A percentile compares a stretch with the other conserved stretches of the same genome.
phyloP scores from a whole-genome alignment of 208 protist genomes.

The Tritrichomonas musculus region DNA sequence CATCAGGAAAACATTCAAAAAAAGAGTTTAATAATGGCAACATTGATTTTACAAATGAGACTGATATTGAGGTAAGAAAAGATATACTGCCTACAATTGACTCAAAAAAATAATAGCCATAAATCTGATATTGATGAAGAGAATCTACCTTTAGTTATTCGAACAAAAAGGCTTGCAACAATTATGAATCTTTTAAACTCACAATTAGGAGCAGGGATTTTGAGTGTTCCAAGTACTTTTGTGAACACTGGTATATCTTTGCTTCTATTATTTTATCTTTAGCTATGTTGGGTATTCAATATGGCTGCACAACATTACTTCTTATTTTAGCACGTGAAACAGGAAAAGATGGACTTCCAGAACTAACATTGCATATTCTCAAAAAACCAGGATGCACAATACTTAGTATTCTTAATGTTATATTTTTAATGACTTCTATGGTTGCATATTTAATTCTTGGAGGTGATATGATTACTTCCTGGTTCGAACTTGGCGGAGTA shows the following conservation, averaged over 20 bases:
- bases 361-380: neutral
- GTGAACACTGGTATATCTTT: neutral
- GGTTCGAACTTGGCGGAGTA: neutral
- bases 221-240: neutral
- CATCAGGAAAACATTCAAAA: too few relatives aligned
- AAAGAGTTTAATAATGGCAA: too few relatives aligned
- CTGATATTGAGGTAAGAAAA: too few relatives aligned
- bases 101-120: too few relatives aligned
- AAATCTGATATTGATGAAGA: too few relatives aligned
- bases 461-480: neutral
- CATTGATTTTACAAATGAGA: too few relatives aligned
- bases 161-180: neutral
- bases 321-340: neutral
- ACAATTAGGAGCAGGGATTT: neutral
- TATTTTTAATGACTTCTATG: neutral
- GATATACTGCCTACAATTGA: too few relatives aligned
- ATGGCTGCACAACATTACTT: neutral
- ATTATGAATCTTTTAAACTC: slow-evolving; percentile 28
- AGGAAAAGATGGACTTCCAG: neutral
- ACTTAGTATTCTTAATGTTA: neutral
- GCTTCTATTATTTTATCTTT: neutral
- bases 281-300: neutral
- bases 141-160: too few relatives aligned
- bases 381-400: neutral
- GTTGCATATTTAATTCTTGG: neutral